Base-by-base conservation (phyloP, 371 early-diverging fungal genomes). In the Rhizopus microsporus region DNA sequence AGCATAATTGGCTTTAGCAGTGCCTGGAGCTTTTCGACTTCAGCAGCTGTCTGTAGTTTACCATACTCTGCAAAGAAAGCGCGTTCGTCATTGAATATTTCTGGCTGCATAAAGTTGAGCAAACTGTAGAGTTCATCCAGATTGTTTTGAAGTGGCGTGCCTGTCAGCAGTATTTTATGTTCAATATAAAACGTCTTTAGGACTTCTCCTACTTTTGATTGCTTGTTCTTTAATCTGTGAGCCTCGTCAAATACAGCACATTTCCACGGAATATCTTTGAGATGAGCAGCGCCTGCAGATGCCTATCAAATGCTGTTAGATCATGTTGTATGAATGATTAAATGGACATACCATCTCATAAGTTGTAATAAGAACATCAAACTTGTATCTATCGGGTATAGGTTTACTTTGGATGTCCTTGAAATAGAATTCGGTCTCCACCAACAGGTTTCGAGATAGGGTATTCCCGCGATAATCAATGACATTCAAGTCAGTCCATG, bases 71-170 rank as follows among this genome's bases (percentile, higher is more conserved):
- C 70, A 68, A 93, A 86, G 65, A 95, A 90, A 17, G 62, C 79
- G 45, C 75, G 62, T 58, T 91, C 92, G 56, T 81, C 74, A 32
- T 65, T 72, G 74, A 92, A 94, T 44, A 86, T 77, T 7, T 76
- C 80, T 4, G 95, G 93, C 60, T 91, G 88, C 70, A 96, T 79
- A 65, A 98, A 96, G 72, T 94, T 90, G 15, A 96, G 76, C 33
- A 98, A 69, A 35, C 90, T 85, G 85, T 92, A 95, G 5, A 98
- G 79, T 69, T 98, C 97, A 47, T 87, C 89, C 62, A 95, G 59
- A 32, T 88, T 90, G 76, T 96, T 96, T 74, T 96, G 97, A 15
- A 98, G 68, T 1, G 99, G 97, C 4, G 99, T 98, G 35, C 98
- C 95, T 17, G 77, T 76, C 50, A 76, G 48, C 29, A 76, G 57